phyloP scores from a whole-genome alignment of 495 filamentous ascomycete species.

The Neurospora sp. region DNA sequence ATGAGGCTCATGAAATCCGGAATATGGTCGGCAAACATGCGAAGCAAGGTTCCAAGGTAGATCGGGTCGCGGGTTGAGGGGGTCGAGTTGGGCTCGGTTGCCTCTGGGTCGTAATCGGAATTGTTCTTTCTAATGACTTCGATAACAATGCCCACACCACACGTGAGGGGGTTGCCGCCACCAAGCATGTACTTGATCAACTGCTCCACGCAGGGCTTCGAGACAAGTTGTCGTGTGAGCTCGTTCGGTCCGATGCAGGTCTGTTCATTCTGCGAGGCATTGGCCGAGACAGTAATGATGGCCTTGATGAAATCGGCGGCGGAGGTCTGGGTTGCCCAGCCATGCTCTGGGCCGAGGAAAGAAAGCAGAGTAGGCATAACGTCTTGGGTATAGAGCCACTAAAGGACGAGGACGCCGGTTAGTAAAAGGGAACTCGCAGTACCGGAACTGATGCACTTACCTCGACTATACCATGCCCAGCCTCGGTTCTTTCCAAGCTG shows the following conservation, averaged over 20 bases:
- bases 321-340: conserved; percentile 83
- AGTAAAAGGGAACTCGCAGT: background rate
- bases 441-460: conserved; percentile 37
- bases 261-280: conserved; percentile 94
- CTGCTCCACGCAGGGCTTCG: conserved; percentile 65
- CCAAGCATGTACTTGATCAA: conserved; percentile 85
- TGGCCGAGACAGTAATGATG: conserved; percentile 97
- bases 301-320: conserved; percentile 98
- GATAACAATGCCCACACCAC: conserved; percentile 94
- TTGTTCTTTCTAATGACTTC: conserved; percentile 99
- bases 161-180: conserved; percentile 89
- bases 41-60: conserved; percentile 86
- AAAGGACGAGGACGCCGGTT: conserved; percentile 1
- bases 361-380: conserved; percentile 83
- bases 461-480: conserved; percentile 88
- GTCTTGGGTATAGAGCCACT: conserved; percentile 90
- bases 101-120: conserved; percentile 94
- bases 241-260: conserved; percentile 97
- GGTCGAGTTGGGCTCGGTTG: conserved; percentile 61
- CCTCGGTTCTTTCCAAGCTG: conserved; percentile 86
- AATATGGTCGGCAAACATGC: conserved; percentile 83
- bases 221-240: conserved; percentile 92
- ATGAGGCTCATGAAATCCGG: conserved; percentile 92
- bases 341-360: conserved; percentile 73
- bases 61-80: conserved; percentile 88